A percentile compares a stretch with the other conserved stretches of the same genome.
Evolutionary conservation across 257 asterid species (phyloP).

Genomic region (Craterostigma plantagineum): DNA sequence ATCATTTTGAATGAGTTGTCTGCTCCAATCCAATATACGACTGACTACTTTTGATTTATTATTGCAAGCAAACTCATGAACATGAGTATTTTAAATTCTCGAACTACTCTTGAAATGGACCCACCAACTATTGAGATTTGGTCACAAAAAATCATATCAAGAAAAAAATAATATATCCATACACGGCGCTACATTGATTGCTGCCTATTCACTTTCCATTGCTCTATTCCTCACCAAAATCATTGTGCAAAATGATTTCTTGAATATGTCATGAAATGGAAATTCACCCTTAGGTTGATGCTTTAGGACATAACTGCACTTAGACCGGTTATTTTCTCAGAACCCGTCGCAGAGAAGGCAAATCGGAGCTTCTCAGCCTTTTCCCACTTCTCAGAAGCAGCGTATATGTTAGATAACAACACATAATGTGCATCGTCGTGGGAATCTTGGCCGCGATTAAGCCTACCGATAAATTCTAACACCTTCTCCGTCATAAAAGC

Average conservation of each 20-base stretch:
- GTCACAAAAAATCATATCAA: too few relatives aligned
- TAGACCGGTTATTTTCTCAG: slow-evolving; percentile 35
- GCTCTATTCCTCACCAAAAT: too few relatives aligned
- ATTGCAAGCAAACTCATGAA: too few relatives aligned
- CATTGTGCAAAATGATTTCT: too few relatives aligned
- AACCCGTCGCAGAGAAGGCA: slow-evolving; percentile 23
- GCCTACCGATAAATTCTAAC: slow-evolving; percentile 18
- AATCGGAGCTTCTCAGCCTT: slow-evolving; percentile 42
- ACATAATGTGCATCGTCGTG: slow-evolving; percentile 25
- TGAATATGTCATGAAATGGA: too few relatives aligned
- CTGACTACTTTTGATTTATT: slow-evolving; percentile 9
- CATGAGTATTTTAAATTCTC: too few relatives aligned
- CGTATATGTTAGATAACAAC: slow-evolving; percentile 47
- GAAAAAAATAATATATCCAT: too few relatives aligned
- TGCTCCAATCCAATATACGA: background rate
- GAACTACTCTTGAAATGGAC: too few relatives aligned
- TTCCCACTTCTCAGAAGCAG: slow-evolving; percentile 69
- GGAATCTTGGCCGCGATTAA: slow-evolving; percentile 10
- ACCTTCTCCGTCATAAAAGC: slow-evolving; percentile 22
- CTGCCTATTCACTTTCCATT: too few relatives aligned
- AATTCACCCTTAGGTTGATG: too few relatives aligned
- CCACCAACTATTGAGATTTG: too few relatives aligned
- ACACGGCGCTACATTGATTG: too few relatives aligned
- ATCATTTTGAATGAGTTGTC: slow-evolving; percentile 34
- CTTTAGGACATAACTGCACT: slow-evolving; percentile 13